A percentile compares a stretch with the other conserved stretches of the same genome.
Conservation (phyloP, 331 rosid species). For the Cydonia oblonga region DNA sequence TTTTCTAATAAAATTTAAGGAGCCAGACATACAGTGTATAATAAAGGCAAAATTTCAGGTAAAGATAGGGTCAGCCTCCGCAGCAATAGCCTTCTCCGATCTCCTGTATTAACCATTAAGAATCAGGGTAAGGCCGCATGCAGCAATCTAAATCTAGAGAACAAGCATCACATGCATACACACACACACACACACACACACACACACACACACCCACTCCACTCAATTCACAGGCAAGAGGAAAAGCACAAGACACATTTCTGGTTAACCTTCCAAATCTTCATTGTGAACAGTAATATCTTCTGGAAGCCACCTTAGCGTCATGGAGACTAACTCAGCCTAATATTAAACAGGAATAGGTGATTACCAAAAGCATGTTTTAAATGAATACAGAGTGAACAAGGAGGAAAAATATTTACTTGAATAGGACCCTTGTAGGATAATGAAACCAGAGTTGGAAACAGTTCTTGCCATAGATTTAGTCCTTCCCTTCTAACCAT, state of each 20-base stretch:
- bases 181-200: neutral
- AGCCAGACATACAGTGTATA: constrained; percentile 51
- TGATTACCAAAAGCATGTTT: neutral
- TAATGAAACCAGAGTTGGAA: constrained; percentile 61
- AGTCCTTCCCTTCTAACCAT: constrained; percentile 82
- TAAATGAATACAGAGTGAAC: constrained; percentile 8
- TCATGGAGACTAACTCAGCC: constrained; percentile 97
- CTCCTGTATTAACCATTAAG: constrained; percentile 44
- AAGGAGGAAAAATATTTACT: constrained; percentile 29
- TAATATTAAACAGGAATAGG: constrained; percentile 18
- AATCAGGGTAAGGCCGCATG: constrained; percentile 11
- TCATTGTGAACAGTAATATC: constrained; percentile 94
- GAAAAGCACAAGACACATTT: neutral
- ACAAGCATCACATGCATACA: constrained; percentile 11
- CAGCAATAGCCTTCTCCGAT: constrained; percentile 73
- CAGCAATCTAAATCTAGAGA: constrained; percentile 13
- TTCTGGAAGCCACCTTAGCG: constrained; percentile 99
- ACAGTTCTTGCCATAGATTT: constrained; percentile 63
- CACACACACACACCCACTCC: neutral
- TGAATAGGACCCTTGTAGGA: constrained; percentile 84
- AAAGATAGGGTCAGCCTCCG: constrained; percentile 80
- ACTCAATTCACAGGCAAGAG: neutral
- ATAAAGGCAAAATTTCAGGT: constrained; percentile 77
- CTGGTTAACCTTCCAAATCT: constrained; percentile 76
- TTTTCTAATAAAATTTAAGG: constrained; percentile 11